Evolutionary conservation across 2,329 filamentous ascomycete species (phyloP), one percentile per base, ranked within the genome.

Genomic region (Lojkania enalia): DNA sequence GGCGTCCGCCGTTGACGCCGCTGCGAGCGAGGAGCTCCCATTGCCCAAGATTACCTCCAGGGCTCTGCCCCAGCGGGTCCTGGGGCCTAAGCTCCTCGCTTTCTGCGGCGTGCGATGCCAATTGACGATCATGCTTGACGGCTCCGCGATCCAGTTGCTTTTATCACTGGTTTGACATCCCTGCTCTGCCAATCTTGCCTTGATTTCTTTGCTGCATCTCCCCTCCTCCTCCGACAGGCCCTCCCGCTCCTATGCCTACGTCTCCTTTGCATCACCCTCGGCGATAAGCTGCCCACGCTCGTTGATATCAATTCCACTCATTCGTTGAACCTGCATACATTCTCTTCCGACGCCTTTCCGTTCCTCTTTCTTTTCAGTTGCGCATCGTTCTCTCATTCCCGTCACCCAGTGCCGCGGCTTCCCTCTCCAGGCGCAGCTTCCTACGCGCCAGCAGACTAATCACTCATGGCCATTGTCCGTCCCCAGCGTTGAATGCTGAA

Each of bases 1-100:
- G 32, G 50, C 48, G 37, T 35, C 44, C 48, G 44, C 55, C 48
- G 51, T 61, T 61, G 56, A 60, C 53, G 60, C 61, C 57, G 50
- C 54, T 48, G 54, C 43, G 49, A 44, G 47, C 35, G 45, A 40
- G 44, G 33, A 52, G 40, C 31, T 43, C 39, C 41, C 44, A 44
- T 48, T 52, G 39, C 44, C 40, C 52, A 46, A 52, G 45, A 47
- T 51, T 48, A 41, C 39, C 33, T 9, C 37, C 16, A 21, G 20
- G 16, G 19, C 33, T 19, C 12, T 20, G 33, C 33, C 30, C 9
- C 14, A 36, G 12, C 20, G n/a, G n/a, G n/a, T n/a, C 51, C 18
- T 46, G 52, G 49, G 42, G 48, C 35, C 49, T 48, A 54, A 56
- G 54, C 58, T 57, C 51, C 27, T 53, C 52, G 51, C 48, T 47